Evolutionary conservation across 495 filamentous ascomycete genomes (phyloP), one percentile per base, ranked within the genome.

Genomic region (Aspergillus heteromorphus): DNA sequence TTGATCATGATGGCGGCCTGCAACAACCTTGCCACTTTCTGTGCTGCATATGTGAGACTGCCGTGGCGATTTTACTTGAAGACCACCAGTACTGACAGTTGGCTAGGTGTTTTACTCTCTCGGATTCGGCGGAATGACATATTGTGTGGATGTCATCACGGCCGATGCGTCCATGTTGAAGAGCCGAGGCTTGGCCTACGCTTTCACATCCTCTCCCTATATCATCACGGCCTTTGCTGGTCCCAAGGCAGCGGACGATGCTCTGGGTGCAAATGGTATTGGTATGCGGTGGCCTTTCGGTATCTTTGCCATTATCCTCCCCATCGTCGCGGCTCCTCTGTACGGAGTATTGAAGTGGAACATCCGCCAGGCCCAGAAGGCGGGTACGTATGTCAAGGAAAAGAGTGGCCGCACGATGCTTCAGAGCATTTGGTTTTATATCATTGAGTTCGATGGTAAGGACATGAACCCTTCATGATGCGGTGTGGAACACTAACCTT

Each of bases 161-260:
- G 79, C 85, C 51, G 85, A 87, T 58, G 80, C 78, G 0, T 80
- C 84, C 0, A 68, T 65, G 4, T 64, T 87, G 30, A 74, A 73
- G 29, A 83, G 86, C 65, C 74, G 85, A 73, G 77, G 70, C 7
- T 53, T 87, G 16, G 78, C 81, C 55, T 79, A 78, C 51, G 85
- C 79, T 2, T 83, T 82, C 53, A 70, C 74, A 27, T 72, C 71
- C 2, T 83, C 83, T 3, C 85, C 85, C 0, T 61, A 51, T 25
- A 66, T 73, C 10, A 70, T 71, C 51, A 85, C 83, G 11, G 67
- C 66, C 0, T 75, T 70, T 40, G 57, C 62, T 1, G 68, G 70
- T 3, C 58, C 63, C 0, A 59, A 60, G 9, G 48, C 63, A 6
- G 62, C 69, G 2, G 62, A 68, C 11, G 57, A 6, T 77, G 78